phyloP scores from a whole-genome alignment of 2,329 filamentous ascomycete genomes.

The Hypocrella siamensis region DNA sequence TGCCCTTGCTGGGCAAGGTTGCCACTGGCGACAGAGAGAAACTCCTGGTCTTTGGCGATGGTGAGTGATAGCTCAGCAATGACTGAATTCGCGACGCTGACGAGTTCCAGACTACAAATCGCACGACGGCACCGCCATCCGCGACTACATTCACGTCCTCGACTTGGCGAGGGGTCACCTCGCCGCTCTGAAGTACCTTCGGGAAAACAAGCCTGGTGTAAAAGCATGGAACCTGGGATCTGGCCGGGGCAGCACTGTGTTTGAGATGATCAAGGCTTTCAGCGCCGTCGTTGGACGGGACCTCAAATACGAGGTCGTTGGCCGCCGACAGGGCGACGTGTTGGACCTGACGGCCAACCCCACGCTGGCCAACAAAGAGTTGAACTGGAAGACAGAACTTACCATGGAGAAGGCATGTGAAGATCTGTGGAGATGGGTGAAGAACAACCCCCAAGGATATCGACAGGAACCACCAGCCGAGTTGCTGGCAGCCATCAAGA shows the following conservation, averaged over 20 bases:
- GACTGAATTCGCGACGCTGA: slow-evolving; percentile 5
- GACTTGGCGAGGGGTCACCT: slow-evolving; percentile 79
- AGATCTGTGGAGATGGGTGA: slow-evolving; percentile 92
- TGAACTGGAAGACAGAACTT: slow-evolving; percentile 81
- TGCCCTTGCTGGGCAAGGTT: slow-evolving; percentile 88
- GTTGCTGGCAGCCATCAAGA: slow-evolving; percentile 51
- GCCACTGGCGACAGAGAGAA: slow-evolving; percentile 91
- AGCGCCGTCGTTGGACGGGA: slow-evolving; percentile 71
- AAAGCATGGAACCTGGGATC: slow-evolving; percentile 95
- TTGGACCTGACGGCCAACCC: slow-evolving; percentile 91
- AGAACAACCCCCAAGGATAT: slow-evolving; percentile 94
- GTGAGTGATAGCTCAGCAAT: slow-evolving; percentile 30
- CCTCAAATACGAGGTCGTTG: slow-evolving; percentile 73
- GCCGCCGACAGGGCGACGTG: slow-evolving; percentile 74
- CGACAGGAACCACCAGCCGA: slow-evolving; percentile 76
- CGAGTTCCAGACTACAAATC: slow-evolving; percentile 62
- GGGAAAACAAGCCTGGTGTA: slow-evolving; percentile 70
- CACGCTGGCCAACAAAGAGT: slow-evolving; percentile 69
- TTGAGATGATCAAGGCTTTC: slow-evolving; percentile 95
- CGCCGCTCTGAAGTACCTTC: slow-evolving; percentile 79
- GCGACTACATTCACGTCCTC: slow-evolving; percentile 95
- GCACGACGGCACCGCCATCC: slow-evolving; percentile 81
- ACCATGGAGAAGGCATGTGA: slow-evolving; percentile 86
- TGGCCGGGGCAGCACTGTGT: slow-evolving; percentile 86
- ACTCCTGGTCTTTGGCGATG: slow-evolving; percentile 84